Percentiles rank a stretch among this genome's conserved stretches.
phyloP scores from a whole-genome alignment of 495 filamentous ascomycete species.

The Neurospora africana region DNA sequence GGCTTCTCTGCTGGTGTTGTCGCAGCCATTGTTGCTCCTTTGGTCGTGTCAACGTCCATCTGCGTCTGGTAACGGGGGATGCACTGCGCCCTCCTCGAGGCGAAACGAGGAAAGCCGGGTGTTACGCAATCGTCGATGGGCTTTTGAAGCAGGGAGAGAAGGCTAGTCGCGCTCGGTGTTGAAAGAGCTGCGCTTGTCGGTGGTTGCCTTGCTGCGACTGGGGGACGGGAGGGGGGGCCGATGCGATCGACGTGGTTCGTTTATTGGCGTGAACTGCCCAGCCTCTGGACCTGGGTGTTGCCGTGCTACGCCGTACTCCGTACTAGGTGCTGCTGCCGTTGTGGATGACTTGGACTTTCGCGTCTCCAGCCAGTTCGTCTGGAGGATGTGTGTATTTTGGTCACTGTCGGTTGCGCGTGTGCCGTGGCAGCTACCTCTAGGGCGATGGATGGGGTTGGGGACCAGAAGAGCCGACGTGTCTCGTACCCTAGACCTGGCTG shows the following conservation, averaged over 20 bases:
- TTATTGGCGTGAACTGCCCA: background rate
- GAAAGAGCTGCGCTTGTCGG: background rate
- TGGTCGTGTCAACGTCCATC: slow-evolving; percentile 15
- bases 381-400: background rate
- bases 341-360: background rate
- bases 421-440: background rate
- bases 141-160: background rate
- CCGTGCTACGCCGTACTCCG: background rate
- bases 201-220: background rate
- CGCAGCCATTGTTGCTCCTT: background rate
- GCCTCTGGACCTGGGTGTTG: background rate
- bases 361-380: background rate
- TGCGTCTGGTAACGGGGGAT: background rate
- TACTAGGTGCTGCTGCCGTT: background rate
- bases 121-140: background rate
- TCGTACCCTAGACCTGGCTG: background rate
- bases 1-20: slow-evolving; percentile 10
- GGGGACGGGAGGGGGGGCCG: background rate
- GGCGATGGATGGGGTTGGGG: background rate
- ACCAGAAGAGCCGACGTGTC: background rate
- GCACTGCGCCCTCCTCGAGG: background rate
- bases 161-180: background rate
- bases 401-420: background rate
- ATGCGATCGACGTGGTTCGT: slow-evolving; percentile 1
- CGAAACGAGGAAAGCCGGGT: background rate